Evolutionary conservation across 2,329 filamentous ascomycete genomes (phyloP).

Genomic region (Cercospora zeae-maydis): DNA sequence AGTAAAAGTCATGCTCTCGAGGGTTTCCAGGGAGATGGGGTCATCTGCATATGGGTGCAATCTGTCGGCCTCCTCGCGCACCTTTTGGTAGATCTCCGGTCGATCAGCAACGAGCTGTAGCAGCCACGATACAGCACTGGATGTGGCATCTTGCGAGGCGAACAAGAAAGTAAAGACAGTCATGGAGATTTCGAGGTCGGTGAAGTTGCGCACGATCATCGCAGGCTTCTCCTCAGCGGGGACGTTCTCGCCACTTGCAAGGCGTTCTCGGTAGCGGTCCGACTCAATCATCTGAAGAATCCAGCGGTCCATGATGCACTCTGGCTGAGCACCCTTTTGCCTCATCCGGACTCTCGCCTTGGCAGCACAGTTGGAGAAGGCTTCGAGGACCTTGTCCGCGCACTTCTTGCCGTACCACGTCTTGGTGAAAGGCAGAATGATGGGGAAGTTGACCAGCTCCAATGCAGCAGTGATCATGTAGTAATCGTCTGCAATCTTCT

Average conservation of each 20-base stretch:
- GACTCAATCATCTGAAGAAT: constrained; percentile 83
- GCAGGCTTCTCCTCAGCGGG: constrained; percentile 74
- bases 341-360: constrained; percentile 78
- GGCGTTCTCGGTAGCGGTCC: constrained; percentile 72
- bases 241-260: constrained; percentile 65
- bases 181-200: constrained; percentile 85
- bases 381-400: constrained; percentile 82
- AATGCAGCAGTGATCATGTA: constrained; percentile 93
- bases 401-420: constrained; percentile 98
- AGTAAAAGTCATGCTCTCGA: constrained; percentile 82
- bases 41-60: constrained; percentile 29
- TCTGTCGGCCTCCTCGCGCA: constrained; percentile 68
- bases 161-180: constrained; percentile 67
- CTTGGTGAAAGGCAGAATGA: constrained; percentile 92
- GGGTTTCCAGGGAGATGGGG: constrained; percentile 70
- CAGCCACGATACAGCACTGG: constrained; percentile 87
- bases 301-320: constrained; percentile 96
- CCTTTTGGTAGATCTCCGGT: constrained; percentile 83
- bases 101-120: constrained; percentile 93
- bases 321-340: constrained; percentile 78
- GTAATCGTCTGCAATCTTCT: constrained; percentile 94
- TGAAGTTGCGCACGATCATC: constrained; percentile 82
- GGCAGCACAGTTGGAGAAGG: constrained; percentile 86
- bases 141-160: constrained; percentile 94
- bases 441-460: constrained; percentile 96